Base-by-base conservation (phyloP, 2,329 filamentous ascomycete genomes). In the Calonectria hongkongensis region DNA sequence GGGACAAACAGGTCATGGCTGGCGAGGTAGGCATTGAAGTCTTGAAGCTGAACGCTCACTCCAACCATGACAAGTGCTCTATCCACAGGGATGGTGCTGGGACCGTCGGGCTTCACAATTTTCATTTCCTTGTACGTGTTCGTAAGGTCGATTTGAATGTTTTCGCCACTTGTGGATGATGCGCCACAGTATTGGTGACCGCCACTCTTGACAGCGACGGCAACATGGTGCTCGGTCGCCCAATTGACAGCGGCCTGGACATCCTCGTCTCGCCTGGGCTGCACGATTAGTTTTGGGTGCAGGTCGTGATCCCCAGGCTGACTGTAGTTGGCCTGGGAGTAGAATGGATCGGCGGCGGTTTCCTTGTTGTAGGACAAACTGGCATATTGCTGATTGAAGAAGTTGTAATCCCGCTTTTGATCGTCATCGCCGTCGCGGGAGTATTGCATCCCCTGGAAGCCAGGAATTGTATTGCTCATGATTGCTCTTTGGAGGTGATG, bases 161-260 rank as follows among this genome's bases (percentile, higher is more conserved):
- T 43, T 1, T 33, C 2, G 58, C 36, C 21, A 18, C 13, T 12
- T 3, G 56, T 63, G 3, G 58, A 63, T 15, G 39, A 63, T 47
- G 58, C 58, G 5, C 58, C 58, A 28, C 58, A 33, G 58, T 63
- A 63, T 21, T 63, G 58, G 18, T 63, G 58, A 18, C 58, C 58
- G 12, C 58, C 58, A 9, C 36, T 63, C 15, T 43, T 63, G 58
- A 63, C 12, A 13, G 58, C 58, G 6, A 63, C n/a, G 3, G 58
- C 4, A 5, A n/a, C 27, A 8, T 43, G 12, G 15, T 43, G 6
- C 0, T 2, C 18, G 16, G 25, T n/a, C 8, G 58, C 58, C 39
- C 36, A 30, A 3, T 43, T 41, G 1, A 60, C 56, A 15, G 36
- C 36, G 2, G 1, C 1, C 33, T 43, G 4, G 21, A 60, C 36